A percentile compares a stretch with the other conserved stretches of the same genome.
phyloP scores from a whole-genome alignment of 2,329 filamentous ascomycete genomes.

The Amylocarpus encephaloides region DNA sequence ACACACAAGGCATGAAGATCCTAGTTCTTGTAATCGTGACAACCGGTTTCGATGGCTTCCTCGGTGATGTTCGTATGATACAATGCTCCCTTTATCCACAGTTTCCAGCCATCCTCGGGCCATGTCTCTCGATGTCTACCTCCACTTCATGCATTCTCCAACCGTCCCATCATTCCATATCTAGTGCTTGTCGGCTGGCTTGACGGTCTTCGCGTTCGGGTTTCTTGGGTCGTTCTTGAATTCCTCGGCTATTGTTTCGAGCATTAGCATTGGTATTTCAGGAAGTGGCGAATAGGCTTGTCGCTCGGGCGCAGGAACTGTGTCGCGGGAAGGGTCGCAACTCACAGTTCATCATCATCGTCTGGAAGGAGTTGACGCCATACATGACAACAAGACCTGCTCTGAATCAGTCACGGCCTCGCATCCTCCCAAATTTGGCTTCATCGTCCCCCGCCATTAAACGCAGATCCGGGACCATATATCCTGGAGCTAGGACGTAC shows the following conservation, averaged over 20 bases:
- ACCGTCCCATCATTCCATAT: slow-evolving; percentile 5
- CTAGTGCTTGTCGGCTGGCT: slow-evolving; percentile 30
- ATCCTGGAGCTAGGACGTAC: slow-evolving; percentile 50
- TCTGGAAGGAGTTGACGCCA: slow-evolving; percentile 81
- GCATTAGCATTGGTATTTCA: slow-evolving; percentile 12
- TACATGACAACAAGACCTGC: slow-evolving; percentile 80
- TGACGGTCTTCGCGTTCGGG: slow-evolving; percentile 43
- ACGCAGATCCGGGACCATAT: not conserved
- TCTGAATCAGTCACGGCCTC: slow-evolving; percentile 14
- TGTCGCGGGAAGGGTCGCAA: slow-evolving; percentile 29
- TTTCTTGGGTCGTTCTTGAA: slow-evolving; percentile 97
- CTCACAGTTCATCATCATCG: slow-evolving; percentile 72
- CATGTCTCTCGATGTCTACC: not conserved
- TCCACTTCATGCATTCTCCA: not conserved
- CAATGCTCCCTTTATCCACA: slow-evolving; percentile 3
- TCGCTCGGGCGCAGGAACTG: not conserved
- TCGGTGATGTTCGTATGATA: slow-evolving; percentile 5
- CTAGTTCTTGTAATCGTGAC: not conserved
- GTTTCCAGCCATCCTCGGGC: not conserved
- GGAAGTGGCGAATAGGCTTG: not conserved
- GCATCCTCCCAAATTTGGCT: not conserved
- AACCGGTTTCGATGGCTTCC: slow-evolving; percentile 1
- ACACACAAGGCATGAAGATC: too few species aligned
- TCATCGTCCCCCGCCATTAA: not conserved
- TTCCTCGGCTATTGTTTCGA: slow-evolving; percentile 63